phyloP scores from a whole-genome alignment of 495 filamentous ascomycete species.

The Aeminium ludgeri region DNA sequence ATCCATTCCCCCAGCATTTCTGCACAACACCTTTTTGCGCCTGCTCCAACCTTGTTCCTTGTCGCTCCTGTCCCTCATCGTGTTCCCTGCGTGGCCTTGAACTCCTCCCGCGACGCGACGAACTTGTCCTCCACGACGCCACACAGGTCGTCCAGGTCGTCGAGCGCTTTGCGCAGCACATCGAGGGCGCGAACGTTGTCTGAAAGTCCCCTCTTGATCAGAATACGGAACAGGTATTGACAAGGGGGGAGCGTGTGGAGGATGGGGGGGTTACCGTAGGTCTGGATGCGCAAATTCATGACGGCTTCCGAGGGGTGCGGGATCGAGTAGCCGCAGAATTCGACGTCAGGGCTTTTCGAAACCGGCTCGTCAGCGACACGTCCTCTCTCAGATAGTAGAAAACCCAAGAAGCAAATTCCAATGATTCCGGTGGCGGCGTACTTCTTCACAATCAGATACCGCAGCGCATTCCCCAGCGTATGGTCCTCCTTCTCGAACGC shows the following conservation, averaged over 20 bases:
- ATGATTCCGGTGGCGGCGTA: slow-evolving; percentile 25
- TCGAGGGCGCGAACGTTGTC: slow-evolving; percentile 66
- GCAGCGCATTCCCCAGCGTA: slow-evolving; percentile 82
- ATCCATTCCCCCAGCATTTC: background rate
- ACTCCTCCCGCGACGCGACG: slow-evolving; percentile 44
- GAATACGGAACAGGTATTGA: too few relatives aligned
- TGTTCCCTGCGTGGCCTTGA: slow-evolving; percentile 30
- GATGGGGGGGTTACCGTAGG: slow-evolving; percentile 79
- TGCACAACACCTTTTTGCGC: background rate
- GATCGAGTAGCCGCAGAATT: slow-evolving; percentile 96
- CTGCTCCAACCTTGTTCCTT: background rate
- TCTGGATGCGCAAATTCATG: slow-evolving; percentile 96
- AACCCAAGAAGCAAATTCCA: too few relatives aligned
- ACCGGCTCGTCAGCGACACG: too few relatives aligned
- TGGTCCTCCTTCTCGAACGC: slow-evolving; percentile 87
- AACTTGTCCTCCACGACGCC: slow-evolving; percentile 85
- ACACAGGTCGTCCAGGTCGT: slow-evolving; percentile 75
- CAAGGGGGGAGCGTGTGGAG: too few relatives aligned
- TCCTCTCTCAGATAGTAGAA: too few relatives aligned
- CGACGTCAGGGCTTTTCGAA: slow-evolving; percentile 59
- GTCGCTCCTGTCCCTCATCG: background rate
- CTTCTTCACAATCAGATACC: slow-evolving; percentile 99
- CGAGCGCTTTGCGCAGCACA: slow-evolving; percentile 75
- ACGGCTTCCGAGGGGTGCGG: slow-evolving; percentile 89
- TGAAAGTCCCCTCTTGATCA: slow-evolving; percentile 20